Conservation (phyloP, 1,139 yeast species). For the Entelexis paramagnoliae region DNA sequence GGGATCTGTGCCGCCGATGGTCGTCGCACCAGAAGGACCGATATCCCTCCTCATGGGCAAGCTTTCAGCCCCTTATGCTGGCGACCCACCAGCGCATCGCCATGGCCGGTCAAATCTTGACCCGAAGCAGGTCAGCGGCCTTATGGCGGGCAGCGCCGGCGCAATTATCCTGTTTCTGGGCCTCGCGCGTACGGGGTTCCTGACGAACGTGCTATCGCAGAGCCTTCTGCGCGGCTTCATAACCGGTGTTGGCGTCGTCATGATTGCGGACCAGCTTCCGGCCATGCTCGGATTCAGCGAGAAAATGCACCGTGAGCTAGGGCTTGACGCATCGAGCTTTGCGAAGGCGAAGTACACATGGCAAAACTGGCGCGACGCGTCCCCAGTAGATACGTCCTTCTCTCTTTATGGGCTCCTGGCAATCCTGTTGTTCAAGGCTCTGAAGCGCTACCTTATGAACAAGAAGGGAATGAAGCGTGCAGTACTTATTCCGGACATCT, state of each 20-base stretch:
- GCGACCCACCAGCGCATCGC: conserved; percentile 16
- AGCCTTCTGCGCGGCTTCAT: conserved; percentile 81
- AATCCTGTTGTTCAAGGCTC: conserved; percentile 28
- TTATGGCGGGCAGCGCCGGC: conserved; percentile 70
- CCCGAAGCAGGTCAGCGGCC: conserved; percentile 59
- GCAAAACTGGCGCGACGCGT: conserved; percentile 26
- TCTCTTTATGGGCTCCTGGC: conserved; percentile 30
- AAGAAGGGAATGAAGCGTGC: conserved; percentile 24
- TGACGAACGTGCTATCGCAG: conserved; percentile 77
- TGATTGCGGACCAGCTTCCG: conserved; percentile 69
- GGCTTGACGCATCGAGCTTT: conserved; percentile 61
- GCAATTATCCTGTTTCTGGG: conserved; percentile 67
- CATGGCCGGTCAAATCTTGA: conserved; percentile 35
- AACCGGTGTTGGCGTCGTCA: conserved; percentile 84
- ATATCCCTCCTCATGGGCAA: conserved; percentile 86
- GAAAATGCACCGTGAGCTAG: conserved; percentile 38
- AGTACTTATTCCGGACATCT: conserved; percentile 69
- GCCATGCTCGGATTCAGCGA: conserved; percentile 57
- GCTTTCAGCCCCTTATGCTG: conserved; percentile 50
- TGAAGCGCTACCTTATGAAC: conserved; percentile 18
- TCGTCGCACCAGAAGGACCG: conserved; percentile 95
- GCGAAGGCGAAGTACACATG: conserved; percentile 55
- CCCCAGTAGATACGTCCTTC: conserved; percentile 30
- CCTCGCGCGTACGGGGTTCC: conserved; percentile 69
- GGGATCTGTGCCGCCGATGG: conserved; percentile 94